Evolutionary conservation across 768 basidiomycete species (phyloP).

Genomic region (Mycena epipterygia): DNA sequence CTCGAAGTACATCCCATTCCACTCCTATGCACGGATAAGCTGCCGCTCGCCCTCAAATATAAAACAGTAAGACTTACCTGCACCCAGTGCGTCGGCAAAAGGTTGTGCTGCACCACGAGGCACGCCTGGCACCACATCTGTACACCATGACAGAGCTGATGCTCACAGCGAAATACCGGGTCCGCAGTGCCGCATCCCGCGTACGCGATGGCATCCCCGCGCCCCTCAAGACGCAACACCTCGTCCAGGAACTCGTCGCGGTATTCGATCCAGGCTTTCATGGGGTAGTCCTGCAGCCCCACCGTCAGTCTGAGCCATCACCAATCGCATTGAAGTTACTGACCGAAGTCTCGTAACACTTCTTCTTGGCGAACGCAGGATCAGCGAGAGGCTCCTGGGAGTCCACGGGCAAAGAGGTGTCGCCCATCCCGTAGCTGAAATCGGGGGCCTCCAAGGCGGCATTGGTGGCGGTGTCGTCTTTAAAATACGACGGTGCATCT

Average conservation of each 20-base stretch:
- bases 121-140: constrained; percentile 8
- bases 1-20: constrained; percentile 13
- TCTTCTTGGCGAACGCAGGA: not conserved
- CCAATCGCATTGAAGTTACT: no score
- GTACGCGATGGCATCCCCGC: not conserved
- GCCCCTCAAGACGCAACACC: constrained; percentile 1
- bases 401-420: not conserved
- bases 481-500: no score
- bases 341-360: not conserved
- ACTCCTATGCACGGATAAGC: not conserved
- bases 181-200: not conserved
- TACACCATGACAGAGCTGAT: not conserved
- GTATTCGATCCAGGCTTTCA: not conserved
- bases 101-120: not conserved
- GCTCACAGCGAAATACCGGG: not conserved
- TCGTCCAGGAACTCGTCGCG: constrained; percentile 15
- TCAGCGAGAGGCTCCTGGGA: not conserved
- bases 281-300: not conserved
- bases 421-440: not conserved
- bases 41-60: not conserved
- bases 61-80: not conserved
- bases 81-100: constrained; percentile 13
- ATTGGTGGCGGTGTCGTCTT: not conserved
- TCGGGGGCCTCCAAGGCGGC: not conserved
- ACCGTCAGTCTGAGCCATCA: no score